Base-by-base conservation (phyloP, 768 basidiomycete genomes). In the Dioszegia crocea region DNA sequence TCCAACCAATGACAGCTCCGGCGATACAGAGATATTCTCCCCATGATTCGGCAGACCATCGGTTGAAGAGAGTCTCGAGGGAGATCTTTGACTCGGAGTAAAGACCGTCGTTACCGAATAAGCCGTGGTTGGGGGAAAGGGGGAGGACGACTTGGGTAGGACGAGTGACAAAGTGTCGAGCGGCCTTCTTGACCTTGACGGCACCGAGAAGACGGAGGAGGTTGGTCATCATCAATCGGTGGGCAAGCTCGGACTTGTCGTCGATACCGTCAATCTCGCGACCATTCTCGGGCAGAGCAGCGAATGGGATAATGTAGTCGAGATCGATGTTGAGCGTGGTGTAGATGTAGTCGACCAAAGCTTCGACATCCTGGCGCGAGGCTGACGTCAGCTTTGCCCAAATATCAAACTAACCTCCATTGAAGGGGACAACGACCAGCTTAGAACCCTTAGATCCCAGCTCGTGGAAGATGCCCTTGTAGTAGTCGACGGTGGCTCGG, bases 21-120 rank as follows among this genome's bases (percentile, higher is more conserved):
- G 93, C 93, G 52, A 99, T 83, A 79, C 96, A 96, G 30, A 99
- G 83, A 76, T 99, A 97, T 79, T 97, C 93, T 59, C 94, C 94
- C 96, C 96, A 99, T 77, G 89, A 92, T 78, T 99, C 96, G 0
- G 94, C 93, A 55, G 81, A 86, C 96, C 96, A 99, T 38, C 96
- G 86, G 77, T 94, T 89, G 87, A 99, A 99, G 17, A 99, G 81
- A 0, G 94, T 98, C 80, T 99, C 96, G 50, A 99, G 81, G 3
- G 93, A 90, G 62, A 98, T 93, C 84, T 99, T 98, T 10, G 91
- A 94, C 79, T 99, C 96, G 0, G 92, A 91, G 77, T 99, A 99
- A 39, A 99, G 81, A 56, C 96, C 94, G 70, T 98, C 96, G 71
- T 93, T 96, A 26, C 96, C 96, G 77, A 99, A 97, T 33, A 93